Base-by-base conservation (phyloP, 306 rosid species). In the Alnus glutinosa region DNA sequence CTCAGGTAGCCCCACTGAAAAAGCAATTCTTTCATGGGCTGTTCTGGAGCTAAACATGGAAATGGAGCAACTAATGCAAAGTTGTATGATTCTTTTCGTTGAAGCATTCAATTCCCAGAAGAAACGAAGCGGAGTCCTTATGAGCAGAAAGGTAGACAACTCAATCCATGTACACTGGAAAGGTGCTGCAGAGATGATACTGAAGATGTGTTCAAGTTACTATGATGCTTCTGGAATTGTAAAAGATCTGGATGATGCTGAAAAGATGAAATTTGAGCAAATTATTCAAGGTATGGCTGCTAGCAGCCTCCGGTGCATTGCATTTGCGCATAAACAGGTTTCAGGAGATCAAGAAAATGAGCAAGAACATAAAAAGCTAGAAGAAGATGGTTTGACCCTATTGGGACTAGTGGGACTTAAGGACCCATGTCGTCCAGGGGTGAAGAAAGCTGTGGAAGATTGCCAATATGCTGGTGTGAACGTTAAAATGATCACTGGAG, bases 11-110 rank as follows among this genome's bases (percentile, higher is more conserved):
- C 85, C 85, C 16, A 86, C 83, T 2, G 89, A 83, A 71, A 77
- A 80, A 16, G 83, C 89, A 7, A 70, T 86, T 47, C 83, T 86
- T 74, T 83, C 76, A 23, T 86, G 83, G 89, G 81, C 87, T 36
- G 69, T 74, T 28, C 2, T 3, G 14, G 77, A 83, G 49, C 58
- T 86, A 23, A 83, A 79, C 3, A 83, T 77, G 71, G 44, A 80
- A 6, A 77, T 86, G 36, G 78, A 79, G 34, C 16, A 50, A 18
- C 19, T 74, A 46, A 74, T 4, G 5, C 4, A 55, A 52, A 74
- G 36, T 1, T 28, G 52, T 71, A 16, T 9, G 11, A 77, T 83
- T 13, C 73, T 52, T 36, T 75, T 70, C 7, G 83, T 77, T 7
- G 87, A 83, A 46, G 78, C 79, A 49, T 86, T 83, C 76, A 83